Evolutionary conservation across 306 rosid genomes (phyloP).

Genomic region (Bauhinia variegata): DNA sequence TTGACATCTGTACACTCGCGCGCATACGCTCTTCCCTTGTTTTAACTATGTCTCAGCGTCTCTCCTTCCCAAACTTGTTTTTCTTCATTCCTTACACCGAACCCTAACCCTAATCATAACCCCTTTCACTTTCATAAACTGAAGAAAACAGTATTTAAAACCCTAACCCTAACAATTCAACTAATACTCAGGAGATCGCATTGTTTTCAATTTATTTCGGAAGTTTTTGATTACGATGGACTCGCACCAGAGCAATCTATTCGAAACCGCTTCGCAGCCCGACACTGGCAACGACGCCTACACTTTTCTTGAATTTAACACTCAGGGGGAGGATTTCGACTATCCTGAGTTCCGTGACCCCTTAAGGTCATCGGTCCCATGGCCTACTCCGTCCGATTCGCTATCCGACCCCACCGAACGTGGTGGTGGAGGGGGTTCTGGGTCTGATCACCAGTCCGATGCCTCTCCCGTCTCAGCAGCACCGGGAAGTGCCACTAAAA

Average conservation of each 20-base stretch:
- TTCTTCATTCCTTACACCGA: slow-evolving; percentile 44
- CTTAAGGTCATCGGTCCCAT: slow-evolving; percentile 80
- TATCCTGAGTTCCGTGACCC: slow-evolving; percentile 96
- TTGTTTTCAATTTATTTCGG: not conserved
- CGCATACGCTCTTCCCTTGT: slow-evolving; percentile 20
- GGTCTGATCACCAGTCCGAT: slow-evolving; percentile 81
- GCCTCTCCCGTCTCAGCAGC: slow-evolving; percentile 86
- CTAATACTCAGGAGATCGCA: slow-evolving; percentile 22
- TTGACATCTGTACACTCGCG: slow-evolving; percentile 30
- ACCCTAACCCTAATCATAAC: slow-evolving; percentile 69
- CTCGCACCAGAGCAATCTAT: slow-evolving; percentile 80
- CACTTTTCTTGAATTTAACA: slow-evolving; percentile 96
- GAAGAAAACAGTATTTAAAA: slow-evolving; percentile 27
- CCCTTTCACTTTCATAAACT: slow-evolving; percentile 18
- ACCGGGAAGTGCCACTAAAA: slow-evolving; percentile 73
- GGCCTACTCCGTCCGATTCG: slow-evolving; percentile 98
- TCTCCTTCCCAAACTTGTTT: slow-evolving; percentile 19
- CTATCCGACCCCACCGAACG: slow-evolving; percentile 74
- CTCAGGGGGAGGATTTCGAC: slow-evolving; percentile 98
- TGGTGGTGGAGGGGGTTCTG: slow-evolving; percentile 56
- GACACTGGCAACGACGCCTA: slow-evolving; percentile 95
- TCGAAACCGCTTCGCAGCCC: slow-evolving; percentile 96
- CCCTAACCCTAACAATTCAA: slow-evolving; percentile 41
- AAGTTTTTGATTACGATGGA: slow-evolving; percentile 56
- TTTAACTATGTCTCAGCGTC: slow-evolving; percentile 10